phyloP scores from a whole-genome alignment of 208 protist genomes.

The Acanthamoeba healyi region DNA sequence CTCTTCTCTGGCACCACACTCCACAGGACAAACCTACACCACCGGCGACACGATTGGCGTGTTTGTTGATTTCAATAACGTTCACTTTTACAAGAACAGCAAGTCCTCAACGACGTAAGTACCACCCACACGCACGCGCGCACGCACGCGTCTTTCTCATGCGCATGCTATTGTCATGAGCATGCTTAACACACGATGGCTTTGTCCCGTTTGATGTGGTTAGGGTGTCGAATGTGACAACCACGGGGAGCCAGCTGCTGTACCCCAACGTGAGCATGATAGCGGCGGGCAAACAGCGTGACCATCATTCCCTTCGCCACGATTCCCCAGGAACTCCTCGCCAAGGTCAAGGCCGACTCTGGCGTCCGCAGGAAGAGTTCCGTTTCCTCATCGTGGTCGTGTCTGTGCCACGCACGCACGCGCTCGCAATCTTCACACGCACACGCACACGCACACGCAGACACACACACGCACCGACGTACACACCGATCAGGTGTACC shows the following conservation, averaged over 20 bases:
- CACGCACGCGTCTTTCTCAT: background rate
- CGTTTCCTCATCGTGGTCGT: background rate
- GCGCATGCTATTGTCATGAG: background rate
- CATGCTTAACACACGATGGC: too few species aligned
- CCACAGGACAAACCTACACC: constrained; percentile 1
- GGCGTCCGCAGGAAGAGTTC: background rate
- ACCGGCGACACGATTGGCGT: constrained; percentile 51
- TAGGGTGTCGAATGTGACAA: background rate
- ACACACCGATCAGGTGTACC: too few species aligned
- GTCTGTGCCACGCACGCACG: too few species aligned
- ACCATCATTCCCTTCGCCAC: background rate
- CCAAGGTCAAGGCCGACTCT: background rate
- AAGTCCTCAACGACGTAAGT: background rate
- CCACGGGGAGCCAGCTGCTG: background rate
- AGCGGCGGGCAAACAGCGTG: background rate
- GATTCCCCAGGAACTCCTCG: background rate
- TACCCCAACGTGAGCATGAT: constrained; percentile 7
- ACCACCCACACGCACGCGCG: too few species aligned
- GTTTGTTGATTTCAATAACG: background rate
- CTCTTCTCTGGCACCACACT: constrained; percentile 8
- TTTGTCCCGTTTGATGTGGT: background rate
- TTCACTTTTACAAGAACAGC: constrained; percentile 51
- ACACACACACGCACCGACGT: background rate
- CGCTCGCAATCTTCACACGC: too few species aligned
- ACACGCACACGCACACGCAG: too few species aligned